Evolutionary conservation across 225 moss, liverwort and hornwort genomes (phyloP), one percentile per base, ranked within the genome.

Genomic region (Anthoceros angustus): DNA sequence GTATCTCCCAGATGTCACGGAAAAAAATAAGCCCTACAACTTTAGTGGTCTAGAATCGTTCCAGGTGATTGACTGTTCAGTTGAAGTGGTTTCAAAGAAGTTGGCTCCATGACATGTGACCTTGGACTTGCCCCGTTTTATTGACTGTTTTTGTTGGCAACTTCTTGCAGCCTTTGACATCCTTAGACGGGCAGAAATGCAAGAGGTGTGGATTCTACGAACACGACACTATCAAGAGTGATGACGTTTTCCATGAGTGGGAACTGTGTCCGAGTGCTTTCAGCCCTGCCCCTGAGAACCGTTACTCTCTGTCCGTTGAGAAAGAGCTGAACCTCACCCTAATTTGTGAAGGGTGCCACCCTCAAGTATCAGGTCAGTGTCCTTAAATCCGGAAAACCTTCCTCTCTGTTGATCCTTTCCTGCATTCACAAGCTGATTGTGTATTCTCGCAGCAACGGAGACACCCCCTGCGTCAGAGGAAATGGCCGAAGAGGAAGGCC

Each of bases 141-240:
- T 12, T 18, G 12, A 70, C 39, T 43, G 25, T 10, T 60, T 41
- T 42, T 46, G 2, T 6, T 8, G 42, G 12, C 40, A 40, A 32
- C 78, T 41, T 67, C 69, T 74, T 43, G 45, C 84, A 95, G 98
- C 98, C 98, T 18, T 76, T 98, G 68, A 92, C 92, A 66, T 79
- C 78, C 63, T 77, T 98, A 55, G 49, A 76, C 42, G 98, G 84
- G 45, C 67, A 77, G 60, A 92, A 92, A 67, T 98, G 98, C 77
- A 92, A 92, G 80, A 87, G 92, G 38, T 98, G 98, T 74, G 92
- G 98, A 66, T 38, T 98, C 25, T 98, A 81, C 66, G 98, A 92
- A 74, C 70, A 83, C 76, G 92, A 98, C 64, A 75, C 66, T 32
- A 43, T 87, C 66, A 87, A 87, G 73, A 40, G 75, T 39, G 91